phyloP scores from a whole-genome alignment of 805 yeast species.

The Naumovozyma dairenensis region DNA sequence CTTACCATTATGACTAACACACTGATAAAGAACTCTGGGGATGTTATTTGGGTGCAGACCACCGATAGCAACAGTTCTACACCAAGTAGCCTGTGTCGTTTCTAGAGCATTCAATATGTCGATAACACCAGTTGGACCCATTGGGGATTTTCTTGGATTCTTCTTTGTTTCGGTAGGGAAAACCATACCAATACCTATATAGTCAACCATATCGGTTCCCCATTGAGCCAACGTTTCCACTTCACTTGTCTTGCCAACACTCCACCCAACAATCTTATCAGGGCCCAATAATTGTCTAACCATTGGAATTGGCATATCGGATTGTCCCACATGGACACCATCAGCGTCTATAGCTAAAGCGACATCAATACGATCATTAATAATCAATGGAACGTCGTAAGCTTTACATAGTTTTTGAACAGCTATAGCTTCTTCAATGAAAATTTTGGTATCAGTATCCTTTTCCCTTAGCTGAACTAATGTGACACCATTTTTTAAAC shows the following conservation, averaged over 20 bases:
- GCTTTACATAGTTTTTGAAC: constrained; percentile 53
- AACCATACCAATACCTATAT: constrained; percentile 77
- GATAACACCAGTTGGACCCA: constrained; percentile 64
- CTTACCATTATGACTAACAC: constrained; percentile 35
- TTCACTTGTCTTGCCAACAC: constrained; percentile 54
- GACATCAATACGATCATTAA: constrained; percentile 80
- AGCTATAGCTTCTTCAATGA: constrained; percentile 48
- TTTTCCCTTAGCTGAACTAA: constrained; percentile 81
- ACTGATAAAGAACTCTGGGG: constrained; percentile 43
- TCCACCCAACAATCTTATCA: constrained; percentile 68
- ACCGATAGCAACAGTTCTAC: constrained; percentile 70
- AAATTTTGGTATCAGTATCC: constrained; percentile 53
- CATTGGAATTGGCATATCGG: constrained; percentile 52
- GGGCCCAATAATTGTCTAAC: constrained; percentile 63
- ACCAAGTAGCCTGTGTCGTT: constrained; percentile 25
- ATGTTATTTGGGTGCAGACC: constrained; percentile 62
- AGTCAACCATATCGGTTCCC: constrained; percentile 44
- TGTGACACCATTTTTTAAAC: constrained; percentile 67
- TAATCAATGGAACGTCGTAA: constrained; percentile 63
- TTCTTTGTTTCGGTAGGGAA: constrained; percentile 68
- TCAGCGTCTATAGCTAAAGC: constrained; percentile 86
- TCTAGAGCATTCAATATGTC: constrained; percentile 40
- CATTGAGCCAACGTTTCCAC: constrained; percentile 23
- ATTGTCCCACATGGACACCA: constrained; percentile 90
- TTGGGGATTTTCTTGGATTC: constrained; percentile 40